Evolutionary conservation across 2,329 filamentous ascomycete species (phyloP), one percentile per base, ranked within the genome.

Genomic region (Ceratocystis papillata): DNA sequence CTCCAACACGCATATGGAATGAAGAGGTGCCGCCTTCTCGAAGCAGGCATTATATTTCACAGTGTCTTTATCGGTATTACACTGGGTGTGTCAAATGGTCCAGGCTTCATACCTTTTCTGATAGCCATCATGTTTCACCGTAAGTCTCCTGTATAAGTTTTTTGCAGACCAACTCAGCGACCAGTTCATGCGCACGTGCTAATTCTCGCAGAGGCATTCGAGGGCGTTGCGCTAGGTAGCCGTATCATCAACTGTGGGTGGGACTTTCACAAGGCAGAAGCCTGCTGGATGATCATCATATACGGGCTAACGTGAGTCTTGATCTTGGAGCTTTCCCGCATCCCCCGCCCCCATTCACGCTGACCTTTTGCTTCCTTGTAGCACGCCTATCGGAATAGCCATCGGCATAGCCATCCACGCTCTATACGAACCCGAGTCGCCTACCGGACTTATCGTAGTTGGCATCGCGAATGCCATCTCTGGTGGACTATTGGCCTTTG

Each of bases 21-120:
- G n/a, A 20, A 50, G 10, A 88, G 92, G 74, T 91, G 88, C 70
- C 79, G 92, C 67, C 80, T 92, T 65, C 81, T 92, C 17, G 89
- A 93, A 76, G 86, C 88, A 33, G 89, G 89, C 33, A 69, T 69
- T 37, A 79, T 90, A 15, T 89, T 89, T 73, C 87, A 90, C 76
- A 88, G 85, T 72, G 79, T 92, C 68, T 93, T 93, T 72, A 92
- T 93, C 70, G 89, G 89, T 68, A 91, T 92, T 87, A 87, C 89
- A 2, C 80, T 93, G 53, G 89, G 87, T 41, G 88, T 93, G 6
- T 86, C 88, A 2, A 87, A 87, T 0, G 88, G 88, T 0, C 85
- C 86, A 7, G 83, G 87, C 3, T 93, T 93, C 71, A 80, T 89
- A 65, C 85, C 92, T n/a, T 84, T 93, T 67, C 80, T 92, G 1